phyloP scores from a whole-genome alignment of 2,329 filamentous ascomycete genomes.

The Fusarium continuum region DNA sequence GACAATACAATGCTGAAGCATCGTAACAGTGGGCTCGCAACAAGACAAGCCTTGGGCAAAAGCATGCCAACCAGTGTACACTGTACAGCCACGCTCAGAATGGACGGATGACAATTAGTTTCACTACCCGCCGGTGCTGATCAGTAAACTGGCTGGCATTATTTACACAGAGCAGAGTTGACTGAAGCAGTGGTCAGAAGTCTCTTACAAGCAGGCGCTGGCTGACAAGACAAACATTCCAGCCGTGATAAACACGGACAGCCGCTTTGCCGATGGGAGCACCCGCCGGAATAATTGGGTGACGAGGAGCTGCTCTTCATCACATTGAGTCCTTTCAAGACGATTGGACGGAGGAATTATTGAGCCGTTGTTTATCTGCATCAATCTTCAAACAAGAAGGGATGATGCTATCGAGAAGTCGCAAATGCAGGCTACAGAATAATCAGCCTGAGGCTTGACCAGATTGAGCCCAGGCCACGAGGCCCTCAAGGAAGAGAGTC shows the following conservation, averaged over 20 bases:
- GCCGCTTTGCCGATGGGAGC: slow-evolving; percentile 29
- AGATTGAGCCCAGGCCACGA: slow-evolving; percentile 42
- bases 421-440: slow-evolving; percentile 23
- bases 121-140: slow-evolving; percentile 16
- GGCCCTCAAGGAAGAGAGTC: slow-evolving; percentile 30
- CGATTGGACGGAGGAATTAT: slow-evolving; percentile 29
- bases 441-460: slow-evolving; percentile 40
- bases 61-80: slow-evolving; percentile 4
- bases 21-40: background rate
- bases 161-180: slow-evolving; percentile 15
- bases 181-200: background rate
- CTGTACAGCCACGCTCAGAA: slow-evolving; percentile 37
- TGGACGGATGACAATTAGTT: slow-evolving; percentile 29
- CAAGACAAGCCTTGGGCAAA: slow-evolving; percentile 1
- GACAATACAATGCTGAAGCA: background rate
- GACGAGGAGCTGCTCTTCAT: slow-evolving; percentile 13
- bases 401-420: slow-evolving; percentile 11
- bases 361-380: slow-evolving; percentile 24
- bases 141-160: slow-evolving; percentile 17
- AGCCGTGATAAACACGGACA: slow-evolving; percentile 7
- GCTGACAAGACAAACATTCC: slow-evolving; percentile 28
- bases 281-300: slow-evolving; percentile 9
- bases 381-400: slow-evolving; percentile 24
- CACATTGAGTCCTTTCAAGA: background rate
- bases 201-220: slow-evolving; percentile 3